Conservation (phyloP, 225 moss, liverwort and hornwort genomes). For the Antitrichia curtipendula region DNA sequence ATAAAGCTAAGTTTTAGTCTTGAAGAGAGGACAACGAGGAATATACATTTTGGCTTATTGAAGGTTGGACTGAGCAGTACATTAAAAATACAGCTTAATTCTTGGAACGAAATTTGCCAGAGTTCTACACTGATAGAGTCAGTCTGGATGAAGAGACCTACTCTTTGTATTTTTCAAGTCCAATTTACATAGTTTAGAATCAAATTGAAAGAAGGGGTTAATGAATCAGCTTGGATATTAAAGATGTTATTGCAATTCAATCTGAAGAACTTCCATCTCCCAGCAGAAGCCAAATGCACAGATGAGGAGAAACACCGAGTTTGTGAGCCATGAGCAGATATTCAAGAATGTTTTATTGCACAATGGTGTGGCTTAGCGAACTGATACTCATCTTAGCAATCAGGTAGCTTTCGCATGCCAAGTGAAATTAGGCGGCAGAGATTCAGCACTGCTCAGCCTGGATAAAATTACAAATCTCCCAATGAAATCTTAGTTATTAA, state of each 20-base stretch:
- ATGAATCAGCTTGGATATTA: background rate
- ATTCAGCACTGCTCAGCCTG: conserved; percentile 1
- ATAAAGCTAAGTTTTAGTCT: background rate
- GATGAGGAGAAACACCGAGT: background rate
- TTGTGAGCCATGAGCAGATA: background rate
- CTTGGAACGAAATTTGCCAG: background rate
- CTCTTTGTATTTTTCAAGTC: too few species aligned
- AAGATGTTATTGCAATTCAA: background rate
- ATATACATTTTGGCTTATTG: background rate
- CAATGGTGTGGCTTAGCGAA: background rate
- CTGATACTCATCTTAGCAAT: background rate
- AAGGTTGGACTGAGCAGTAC: background rate
- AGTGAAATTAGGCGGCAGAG: background rate
- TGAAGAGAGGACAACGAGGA: background rate
- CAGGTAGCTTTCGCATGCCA: background rate
- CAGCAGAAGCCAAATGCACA: too few species aligned
- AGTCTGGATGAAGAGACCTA: background rate
- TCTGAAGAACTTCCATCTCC: background rate
- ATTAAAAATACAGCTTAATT: background rate
- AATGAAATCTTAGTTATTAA: background rate
- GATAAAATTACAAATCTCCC: background rate
- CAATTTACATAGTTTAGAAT: background rate
- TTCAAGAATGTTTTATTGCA: background rate
- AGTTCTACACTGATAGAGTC: background rate
- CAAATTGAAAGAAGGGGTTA: background rate